Evolutionary conservation across 2,329 filamentous ascomycete genomes (phyloP).

Genomic region (Neophaeococcomyces aloes): DNA sequence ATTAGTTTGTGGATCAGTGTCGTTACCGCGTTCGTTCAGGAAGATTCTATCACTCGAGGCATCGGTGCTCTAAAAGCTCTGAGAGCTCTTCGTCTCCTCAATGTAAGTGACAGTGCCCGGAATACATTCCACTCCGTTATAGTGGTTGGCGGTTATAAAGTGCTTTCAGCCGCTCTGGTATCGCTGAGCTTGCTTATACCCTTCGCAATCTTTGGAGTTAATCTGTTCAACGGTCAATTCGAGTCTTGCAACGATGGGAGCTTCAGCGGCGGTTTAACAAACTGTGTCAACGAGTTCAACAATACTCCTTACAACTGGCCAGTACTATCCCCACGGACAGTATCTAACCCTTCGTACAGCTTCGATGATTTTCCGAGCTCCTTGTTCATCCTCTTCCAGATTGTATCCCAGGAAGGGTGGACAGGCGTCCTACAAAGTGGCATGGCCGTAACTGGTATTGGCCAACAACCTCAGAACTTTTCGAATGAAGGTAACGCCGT

Average conservation of each 20-base stretch:
- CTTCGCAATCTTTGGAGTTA: constrained; percentile 91
- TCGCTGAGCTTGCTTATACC: constrained; percentile 89
- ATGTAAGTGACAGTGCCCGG: constrained; percentile 89
- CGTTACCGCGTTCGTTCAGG: constrained; percentile 65
- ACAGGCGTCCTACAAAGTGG: constrained; percentile 79
- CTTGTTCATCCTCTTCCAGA: constrained; percentile 94
- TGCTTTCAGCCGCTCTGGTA: constrained; percentile 83
- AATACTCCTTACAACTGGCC: constrained; percentile 73
- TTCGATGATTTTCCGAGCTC: constrained; percentile 94
- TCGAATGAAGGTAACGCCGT: constrained; percentile 73
- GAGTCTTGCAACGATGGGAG: constrained; percentile 67
- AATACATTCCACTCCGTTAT: constrained; percentile 97
- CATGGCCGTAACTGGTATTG: constrained; percentile 68
- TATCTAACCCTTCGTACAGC: constrained; percentile 71
- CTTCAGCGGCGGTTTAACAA: constrained; percentile 38
- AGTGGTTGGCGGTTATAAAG: constrained; percentile 86
- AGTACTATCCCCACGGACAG: constrained; percentile 71
- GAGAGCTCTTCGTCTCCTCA: constrained; percentile 78
- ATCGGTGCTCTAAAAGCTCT: constrained; percentile 96
- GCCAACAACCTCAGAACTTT: constrained; percentile 59
- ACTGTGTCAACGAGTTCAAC: constrained; percentile 77
- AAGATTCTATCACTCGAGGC: constrained; percentile 75
- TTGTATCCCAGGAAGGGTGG: constrained; percentile 98
- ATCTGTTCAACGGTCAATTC: constrained; percentile 79
- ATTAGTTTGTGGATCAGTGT: constrained; percentile 95